Base-by-base conservation (phyloP, 352 stramenopile genomes). In the Phytophthora vignae region DNA sequence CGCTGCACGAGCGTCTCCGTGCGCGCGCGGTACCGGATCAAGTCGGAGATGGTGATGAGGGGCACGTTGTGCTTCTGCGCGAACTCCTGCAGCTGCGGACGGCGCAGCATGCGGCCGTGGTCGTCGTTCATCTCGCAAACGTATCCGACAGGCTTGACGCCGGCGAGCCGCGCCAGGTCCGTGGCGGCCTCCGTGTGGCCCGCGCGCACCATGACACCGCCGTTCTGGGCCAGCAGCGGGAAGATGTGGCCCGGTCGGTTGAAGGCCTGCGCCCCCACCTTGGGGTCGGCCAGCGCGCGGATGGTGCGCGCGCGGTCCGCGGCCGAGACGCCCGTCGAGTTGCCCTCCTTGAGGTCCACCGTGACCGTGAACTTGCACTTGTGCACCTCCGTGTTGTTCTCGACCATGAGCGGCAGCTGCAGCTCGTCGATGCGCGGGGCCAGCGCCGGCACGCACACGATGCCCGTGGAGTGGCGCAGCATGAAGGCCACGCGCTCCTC, bases 101-200 rank as follows among this genome's bases (percentile, higher is more conserved):
- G 84, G 52, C 89, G 87, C 69, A 96, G 74, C 87, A 96, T 95
- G 36, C 77, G 69, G 11, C 81, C 90, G n/a, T 91, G 72, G 14
- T 93, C 78, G 67, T 95, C 88, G 66, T 91, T 96, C 68, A 96
- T 92, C 64, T 96, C 89, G 70, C 89, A 95, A 65, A 99, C 93
- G 75, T 89, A 96, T 19, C 87, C 97, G 11, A 93, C 80, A 1
- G 97, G 96, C 48, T 74, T 74, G 17, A 87, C 83, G 19, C 97
- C 97, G 29, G 98, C 96, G 12, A 99, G 78, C 19, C 90, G 75
- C 6, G 97, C 85, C 22, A 99, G 89, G 82, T 99, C 97, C 25
- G 99, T 91, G 11, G 96, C 94, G 2, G 97, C 97, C 76, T 99
- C 98, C 4, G 98, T 99, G 79, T 99, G 98, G 15, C 98, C 98